Evolutionary conservation across 441 rosid genomes (phyloP), one percentile per base, ranked within the genome.

Genomic region (Biscutella laevigata): DNA sequence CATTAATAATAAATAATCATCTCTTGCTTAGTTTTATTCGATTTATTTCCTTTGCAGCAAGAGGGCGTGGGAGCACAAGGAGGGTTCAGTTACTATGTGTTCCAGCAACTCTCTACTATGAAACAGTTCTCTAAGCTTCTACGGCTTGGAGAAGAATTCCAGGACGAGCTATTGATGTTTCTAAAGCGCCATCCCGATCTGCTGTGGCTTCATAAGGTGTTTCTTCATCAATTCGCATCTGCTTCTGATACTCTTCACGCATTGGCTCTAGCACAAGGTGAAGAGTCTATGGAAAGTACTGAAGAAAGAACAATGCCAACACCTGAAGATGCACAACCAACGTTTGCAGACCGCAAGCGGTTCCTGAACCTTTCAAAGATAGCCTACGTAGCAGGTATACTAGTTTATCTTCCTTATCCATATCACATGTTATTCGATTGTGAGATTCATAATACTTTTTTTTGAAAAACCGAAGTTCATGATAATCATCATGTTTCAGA

Each of bases 111-210:
- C 35, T 76, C 76, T 46, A 67, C 64, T 49, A 81, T 62, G 69
- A 78, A 71, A 66, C 92, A 86, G 44, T 79, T 75, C 50, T 77
- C 99, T 17, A 78, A 77, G 80, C 82, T 92, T 66, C 68, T 88
- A 57, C 73, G 92, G 76, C 92, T 88, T 20, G 99, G 99, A 32
- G 99, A 92, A 72, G 99, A 92, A 52, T 92, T 92, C 59, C 95
- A 71, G 46, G 88, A 82, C 39, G 95, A 84, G 68, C 69, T 92
- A 35, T 64, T 80, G 19, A 67, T 82, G 56, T 92, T 82, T 67
- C 74, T 92, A 19, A 84, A 75, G 75, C 74, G 77, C 54, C 86
- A 80, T 55, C 67, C 39, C 34, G 74, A 77, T 64, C 83, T 88
- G 28, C 53, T 71, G 63, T 92, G 99, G 99, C 83, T 86, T 72